Conservation (phyloP, 106 monocot species). For the Dactylorhiza incarnata region DNA sequence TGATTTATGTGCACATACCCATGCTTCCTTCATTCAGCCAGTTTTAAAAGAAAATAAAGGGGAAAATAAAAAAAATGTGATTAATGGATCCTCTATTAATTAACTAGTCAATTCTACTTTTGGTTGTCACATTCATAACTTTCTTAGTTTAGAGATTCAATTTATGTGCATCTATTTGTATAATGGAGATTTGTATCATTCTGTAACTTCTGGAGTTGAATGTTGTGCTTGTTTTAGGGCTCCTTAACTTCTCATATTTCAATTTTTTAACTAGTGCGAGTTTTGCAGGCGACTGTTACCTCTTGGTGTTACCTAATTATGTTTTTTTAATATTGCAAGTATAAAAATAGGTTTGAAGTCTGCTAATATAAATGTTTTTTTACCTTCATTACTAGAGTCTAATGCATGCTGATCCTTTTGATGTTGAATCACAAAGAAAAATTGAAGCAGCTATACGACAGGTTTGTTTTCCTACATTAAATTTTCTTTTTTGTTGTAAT, state of each 20-base stretch:
- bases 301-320: background rate
- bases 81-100: background rate
- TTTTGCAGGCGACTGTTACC: background rate
- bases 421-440: slow-evolving; percentile 71
- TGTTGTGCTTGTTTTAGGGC: background rate
- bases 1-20: too few species aligned
- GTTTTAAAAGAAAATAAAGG: background rate
- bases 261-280: background rate
- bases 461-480: slow-evolving; percentile 16
- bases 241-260: background rate
- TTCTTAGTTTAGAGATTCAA: background rate
- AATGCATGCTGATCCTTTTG: slow-evolving; percentile 94
- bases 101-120: background rate
- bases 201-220: background rate
- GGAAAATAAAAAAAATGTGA: background rate
- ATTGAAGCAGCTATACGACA: slow-evolving; percentile 97
- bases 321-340: background rate
- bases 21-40: too few species aligned
- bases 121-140: background rate
- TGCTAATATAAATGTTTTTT: background rate
- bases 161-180: background rate
- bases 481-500: background rate
- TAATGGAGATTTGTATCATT: background rate
- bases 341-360: background rate
- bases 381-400: slow-evolving; percentile 46